phyloP scores from a whole-genome alignment of 2,329 filamentous ascomycete species.

The Ceratocystis destructans region DNA sequence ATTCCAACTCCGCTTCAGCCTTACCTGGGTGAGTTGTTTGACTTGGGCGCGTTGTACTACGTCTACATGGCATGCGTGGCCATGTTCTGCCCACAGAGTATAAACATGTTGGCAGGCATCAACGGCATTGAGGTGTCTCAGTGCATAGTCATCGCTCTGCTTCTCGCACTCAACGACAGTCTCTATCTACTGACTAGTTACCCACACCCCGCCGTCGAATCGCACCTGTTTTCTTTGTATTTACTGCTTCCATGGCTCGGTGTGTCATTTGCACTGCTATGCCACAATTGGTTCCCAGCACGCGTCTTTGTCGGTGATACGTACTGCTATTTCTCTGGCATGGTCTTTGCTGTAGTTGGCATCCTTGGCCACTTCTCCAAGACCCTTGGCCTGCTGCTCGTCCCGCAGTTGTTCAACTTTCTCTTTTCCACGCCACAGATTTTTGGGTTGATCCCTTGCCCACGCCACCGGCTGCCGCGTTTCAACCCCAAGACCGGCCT shows the following conservation, averaged over 20 bases:
- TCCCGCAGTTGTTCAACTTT: conserved; percentile 95
- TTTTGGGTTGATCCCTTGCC: conserved; percentile 80
- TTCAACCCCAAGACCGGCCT: conserved; percentile 78
- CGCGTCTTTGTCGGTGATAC: conserved; percentile 95
- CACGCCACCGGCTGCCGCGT: conserved; percentile 75
- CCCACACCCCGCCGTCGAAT: conserved; percentile 87
- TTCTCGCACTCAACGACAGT: conserved; percentile 74
- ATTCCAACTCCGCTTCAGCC: conserved; percentile 73
- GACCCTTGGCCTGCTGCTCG: conserved; percentile 76
- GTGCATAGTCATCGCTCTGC: conserved; percentile 73
- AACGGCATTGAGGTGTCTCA: conserved; percentile 96
- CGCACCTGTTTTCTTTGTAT: conserved; percentile 91
- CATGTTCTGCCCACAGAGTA: conserved; percentile 96
- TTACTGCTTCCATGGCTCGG: conserved; percentile 88
- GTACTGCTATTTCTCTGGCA: conserved; percentile 98
- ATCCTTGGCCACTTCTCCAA: conserved; percentile 98
- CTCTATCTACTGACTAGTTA: conserved; percentile 75
- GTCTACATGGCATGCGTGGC: conserved; percentile 90
- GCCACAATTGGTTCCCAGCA: conserved; percentile 92
- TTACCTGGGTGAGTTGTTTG: conserved; percentile 71
- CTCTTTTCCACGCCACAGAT: conserved; percentile 85
- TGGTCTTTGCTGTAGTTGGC: conserved; percentile 95
- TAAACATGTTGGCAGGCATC: conserved; percentile 99
- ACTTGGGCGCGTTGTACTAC: conserved; percentile 78
- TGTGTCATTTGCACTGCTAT: conserved; percentile 72